Conservation (phyloP, 345 rosid genomes). For the Citrus sinensis region DNA sequence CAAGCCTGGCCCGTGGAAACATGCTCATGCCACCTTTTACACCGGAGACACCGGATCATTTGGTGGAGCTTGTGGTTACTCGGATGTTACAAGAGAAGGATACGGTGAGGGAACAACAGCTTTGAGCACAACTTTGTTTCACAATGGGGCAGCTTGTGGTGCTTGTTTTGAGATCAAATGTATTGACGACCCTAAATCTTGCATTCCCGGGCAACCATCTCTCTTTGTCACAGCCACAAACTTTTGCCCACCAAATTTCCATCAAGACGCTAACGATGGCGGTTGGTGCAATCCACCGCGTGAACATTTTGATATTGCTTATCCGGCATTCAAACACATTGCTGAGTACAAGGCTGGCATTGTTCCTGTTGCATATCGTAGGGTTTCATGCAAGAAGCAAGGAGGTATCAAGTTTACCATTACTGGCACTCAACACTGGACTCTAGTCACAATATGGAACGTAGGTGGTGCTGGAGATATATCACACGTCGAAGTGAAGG, state of each 20-base stretch:
- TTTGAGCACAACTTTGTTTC: slow-evolving; percentile 40
- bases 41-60: slow-evolving; percentile 39
- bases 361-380: slow-evolving; percentile 63
- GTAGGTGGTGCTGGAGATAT: slow-evolving; percentile 77
- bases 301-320: slow-evolving; percentile 71
- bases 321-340: slow-evolving; percentile 48
- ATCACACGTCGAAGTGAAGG: slow-evolving; percentile 48
- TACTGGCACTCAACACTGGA: slow-evolving; percentile 57
- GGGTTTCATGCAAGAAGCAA: slow-evolving; percentile 66
- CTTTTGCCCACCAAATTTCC: slow-evolving; percentile 68
- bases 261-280: slow-evolving; percentile 44
- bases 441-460: slow-evolving; percentile 47
- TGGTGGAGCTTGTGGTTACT: slow-evolving; percentile 61
- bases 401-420: slow-evolving; percentile 68
- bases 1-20: slow-evolving; percentile 39
- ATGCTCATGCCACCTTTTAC: slow-evolving; percentile 53
- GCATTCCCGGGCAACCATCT: slow-evolving; percentile 57
- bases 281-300: slow-evolving; percentile 85
- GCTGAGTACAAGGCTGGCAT: slow-evolving; percentile 59
- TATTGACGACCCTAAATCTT: slow-evolving; percentile 33
- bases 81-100: slow-evolving; percentile 36
- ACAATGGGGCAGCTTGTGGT: slow-evolving; percentile 43
- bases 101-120: slow-evolving; percentile 48
- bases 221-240: slow-evolving; percentile 66
- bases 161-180: slow-evolving; percentile 57